phyloP scores from a whole-genome alignment of 169 alveolate genomes.

The Miamiensis avidus region DNA sequence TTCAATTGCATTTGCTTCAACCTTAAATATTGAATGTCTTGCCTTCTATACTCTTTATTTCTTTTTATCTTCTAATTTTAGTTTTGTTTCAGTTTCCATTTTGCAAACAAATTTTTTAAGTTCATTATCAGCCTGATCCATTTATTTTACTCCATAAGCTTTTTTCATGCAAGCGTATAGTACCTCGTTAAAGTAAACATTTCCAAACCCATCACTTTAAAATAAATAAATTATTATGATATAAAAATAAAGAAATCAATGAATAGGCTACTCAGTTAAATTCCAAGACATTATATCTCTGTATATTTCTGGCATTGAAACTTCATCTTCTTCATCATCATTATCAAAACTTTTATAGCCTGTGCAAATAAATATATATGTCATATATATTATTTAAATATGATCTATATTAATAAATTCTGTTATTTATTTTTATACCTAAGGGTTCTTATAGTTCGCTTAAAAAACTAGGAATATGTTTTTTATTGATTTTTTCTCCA shows the following conservation, averaged over 20 bases:
- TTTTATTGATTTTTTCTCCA: constrained; percentile 43
- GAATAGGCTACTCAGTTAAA: not conserved
- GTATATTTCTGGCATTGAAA: not conserved
- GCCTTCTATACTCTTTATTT: not conserved
- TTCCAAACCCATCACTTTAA: constrained; percentile 12
- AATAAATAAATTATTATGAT: not conserved
- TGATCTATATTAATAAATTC: not conserved
- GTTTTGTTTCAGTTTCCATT: constrained; percentile 25
- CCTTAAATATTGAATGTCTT: not conserved
- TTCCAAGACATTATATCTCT: constrained; percentile 15
- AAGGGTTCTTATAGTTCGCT: constrained; percentile 20
- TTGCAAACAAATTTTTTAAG: not conserved
- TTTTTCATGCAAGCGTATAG: constrained; percentile 28
- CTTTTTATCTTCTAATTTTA: constrained; percentile 17
- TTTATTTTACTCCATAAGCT: constrained; percentile 19
- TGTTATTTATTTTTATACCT: not conserved
- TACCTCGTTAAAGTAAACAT: constrained; percentile 34
- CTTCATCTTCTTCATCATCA: not conserved
- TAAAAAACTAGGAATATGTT: constrained; percentile 13
- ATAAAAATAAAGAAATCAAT: no score
- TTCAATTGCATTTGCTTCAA: not conserved
- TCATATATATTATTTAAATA: no score
- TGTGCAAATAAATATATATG: not conserved
- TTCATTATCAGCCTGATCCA: constrained; percentile 1
- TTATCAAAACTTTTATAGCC: not conserved